Conservation (phyloP, 2,329 filamentous ascomycete species). For the Lasiodiplodia sp. region DNA sequence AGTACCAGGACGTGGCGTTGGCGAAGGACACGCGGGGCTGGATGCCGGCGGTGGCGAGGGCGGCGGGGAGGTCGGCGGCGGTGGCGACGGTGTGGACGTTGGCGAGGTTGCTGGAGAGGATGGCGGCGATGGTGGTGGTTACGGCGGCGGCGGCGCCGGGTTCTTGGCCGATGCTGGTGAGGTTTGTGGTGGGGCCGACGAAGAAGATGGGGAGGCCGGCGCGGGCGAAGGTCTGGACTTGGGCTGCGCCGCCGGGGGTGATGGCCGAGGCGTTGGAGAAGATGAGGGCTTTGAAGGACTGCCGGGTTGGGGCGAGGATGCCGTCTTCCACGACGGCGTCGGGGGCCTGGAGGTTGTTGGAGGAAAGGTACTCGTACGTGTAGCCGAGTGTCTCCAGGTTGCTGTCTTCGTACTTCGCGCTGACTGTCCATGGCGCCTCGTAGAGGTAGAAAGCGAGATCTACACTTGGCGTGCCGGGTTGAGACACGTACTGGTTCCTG, state of each 20-base stretch:
- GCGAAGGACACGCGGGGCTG: slow-evolving; percentile 40
- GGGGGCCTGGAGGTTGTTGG: slow-evolving; percentile 53
- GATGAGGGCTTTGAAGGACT: slow-evolving; percentile 54
- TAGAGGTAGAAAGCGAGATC: slow-evolving; percentile 53
- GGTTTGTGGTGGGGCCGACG: slow-evolving; percentile 31
- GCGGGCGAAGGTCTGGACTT: slow-evolving; percentile 46
- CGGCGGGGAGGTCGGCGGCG: slow-evolving; percentile 41
- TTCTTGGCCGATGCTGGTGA: slow-evolving; percentile 26
- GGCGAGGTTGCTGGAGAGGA: slow-evolving; percentile 9
- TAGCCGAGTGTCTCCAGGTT: slow-evolving; percentile 40
- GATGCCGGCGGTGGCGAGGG: slow-evolving; percentile 43
- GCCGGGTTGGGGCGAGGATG: slow-evolving; percentile 47
- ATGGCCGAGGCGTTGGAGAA: slow-evolving; percentile 47
- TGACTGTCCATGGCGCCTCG: slow-evolving; percentile 31
- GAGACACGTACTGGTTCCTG: slow-evolving; percentile 49
- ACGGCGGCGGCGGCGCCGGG: slow-evolving; percentile 11
- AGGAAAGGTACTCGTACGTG: slow-evolving; percentile 55
- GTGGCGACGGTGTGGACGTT: slow-evolving; percentile 47
- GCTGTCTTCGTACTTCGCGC: slow-evolving; percentile 31
- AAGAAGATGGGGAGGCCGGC: slow-evolving; percentile 55
- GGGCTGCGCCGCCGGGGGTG: slow-evolving; percentile 44
- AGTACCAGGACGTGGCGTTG: slow-evolving; percentile 45
- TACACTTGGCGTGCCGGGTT: slow-evolving; percentile 49
- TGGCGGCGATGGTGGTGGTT: not conserved
- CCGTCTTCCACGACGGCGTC: slow-evolving; percentile 47